Evolutionary conservation across 306 rosid genomes (phyloP).

Genomic region (Rosa multiflora): DNA sequence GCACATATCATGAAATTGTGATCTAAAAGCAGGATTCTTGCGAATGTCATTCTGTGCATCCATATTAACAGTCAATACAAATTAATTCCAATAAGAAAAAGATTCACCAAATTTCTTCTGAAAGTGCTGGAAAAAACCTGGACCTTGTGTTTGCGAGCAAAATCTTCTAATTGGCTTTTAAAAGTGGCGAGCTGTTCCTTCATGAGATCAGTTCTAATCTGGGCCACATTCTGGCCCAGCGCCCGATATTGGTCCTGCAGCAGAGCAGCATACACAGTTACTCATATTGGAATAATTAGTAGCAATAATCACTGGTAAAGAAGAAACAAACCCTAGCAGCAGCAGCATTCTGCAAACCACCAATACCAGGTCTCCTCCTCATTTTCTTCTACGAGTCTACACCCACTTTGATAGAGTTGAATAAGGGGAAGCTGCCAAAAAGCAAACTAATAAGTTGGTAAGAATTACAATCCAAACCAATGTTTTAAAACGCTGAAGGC

Average conservation of each 20-base stretch:
- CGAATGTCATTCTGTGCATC: slow-evolving; percentile 82
- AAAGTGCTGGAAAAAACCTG: background rate
- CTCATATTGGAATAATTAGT: background rate
- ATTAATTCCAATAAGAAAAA: background rate
- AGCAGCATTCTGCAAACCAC: slow-evolving; percentile 81
- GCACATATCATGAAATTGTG: slow-evolving; percentile 98
- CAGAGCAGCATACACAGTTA: background rate
- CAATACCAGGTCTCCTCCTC: slow-evolving; percentile 96
- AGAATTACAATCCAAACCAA: background rate
- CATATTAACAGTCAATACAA: background rate
- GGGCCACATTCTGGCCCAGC: slow-evolving; percentile 92
- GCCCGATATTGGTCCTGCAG: slow-evolving; percentile 77
- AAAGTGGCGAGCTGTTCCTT: slow-evolving; percentile 91
- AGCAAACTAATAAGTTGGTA: background rate
- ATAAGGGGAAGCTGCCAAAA: no score
- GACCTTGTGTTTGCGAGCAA: slow-evolving; percentile 95
- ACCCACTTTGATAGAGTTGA: background rate
- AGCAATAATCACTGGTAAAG: background rate
- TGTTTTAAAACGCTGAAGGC: no score
- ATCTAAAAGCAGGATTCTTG: slow-evolving; percentile 95
- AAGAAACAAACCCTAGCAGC: slow-evolving; percentile 64
- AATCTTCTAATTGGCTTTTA: slow-evolving; percentile 91
- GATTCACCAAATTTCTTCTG: background rate
- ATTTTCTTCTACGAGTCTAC: slow-evolving; percentile 20
- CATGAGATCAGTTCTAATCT: slow-evolving; percentile 87